Evolutionary conservation across 352 stramenopile species (phyloP).

Genomic region (Peronospora farinosa): DNA sequence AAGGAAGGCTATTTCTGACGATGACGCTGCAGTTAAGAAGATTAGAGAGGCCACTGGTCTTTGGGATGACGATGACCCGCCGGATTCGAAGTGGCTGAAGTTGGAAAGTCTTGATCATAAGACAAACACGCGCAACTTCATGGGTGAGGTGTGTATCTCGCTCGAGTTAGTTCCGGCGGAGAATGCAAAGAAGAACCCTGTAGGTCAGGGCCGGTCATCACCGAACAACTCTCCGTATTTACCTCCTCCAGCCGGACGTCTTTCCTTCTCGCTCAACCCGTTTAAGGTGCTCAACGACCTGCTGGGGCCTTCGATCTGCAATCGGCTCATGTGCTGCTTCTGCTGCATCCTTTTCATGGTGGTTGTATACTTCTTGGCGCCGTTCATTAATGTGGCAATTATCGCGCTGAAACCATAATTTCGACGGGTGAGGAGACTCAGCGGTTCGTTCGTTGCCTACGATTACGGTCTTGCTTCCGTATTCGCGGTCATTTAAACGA

Average conservation of each 20-base stretch:
- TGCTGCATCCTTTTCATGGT: constrained; percentile 84
- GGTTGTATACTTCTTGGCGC: constrained; percentile 80
- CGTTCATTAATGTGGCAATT: constrained; percentile 81
- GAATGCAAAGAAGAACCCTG: constrained; percentile 64
- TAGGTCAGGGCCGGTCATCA: constrained; percentile 78
- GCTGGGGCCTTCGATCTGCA: constrained; percentile 82
- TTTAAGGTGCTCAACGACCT: constrained; percentile 87
- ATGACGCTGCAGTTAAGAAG: constrained; percentile 73
- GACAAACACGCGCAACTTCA: constrained; percentile 71
- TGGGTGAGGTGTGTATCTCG: constrained; percentile 84
- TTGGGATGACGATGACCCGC: constrained; percentile 76
- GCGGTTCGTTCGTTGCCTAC: constrained; percentile 1
- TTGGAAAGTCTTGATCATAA: constrained; percentile 77
- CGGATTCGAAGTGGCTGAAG: constrained; percentile 82
- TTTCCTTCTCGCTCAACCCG: constrained; percentile 89
- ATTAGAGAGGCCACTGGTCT: constrained; percentile 80
- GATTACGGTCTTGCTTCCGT: constrained; percentile 5
- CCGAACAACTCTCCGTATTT: constrained; percentile 92
- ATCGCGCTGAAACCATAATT: constrained; percentile 51
- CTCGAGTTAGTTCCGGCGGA: constrained; percentile 86
- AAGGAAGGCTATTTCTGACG: constrained; percentile 67
- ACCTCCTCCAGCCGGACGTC: constrained; percentile 79
- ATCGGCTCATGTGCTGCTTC: constrained; percentile 77
- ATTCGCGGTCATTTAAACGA: constrained; percentile 8
- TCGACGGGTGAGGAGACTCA: not conserved